Evolutionary conservation across 306 rosid genomes (phyloP).

Genomic region (Hippophae rhamnoides): DNA sequence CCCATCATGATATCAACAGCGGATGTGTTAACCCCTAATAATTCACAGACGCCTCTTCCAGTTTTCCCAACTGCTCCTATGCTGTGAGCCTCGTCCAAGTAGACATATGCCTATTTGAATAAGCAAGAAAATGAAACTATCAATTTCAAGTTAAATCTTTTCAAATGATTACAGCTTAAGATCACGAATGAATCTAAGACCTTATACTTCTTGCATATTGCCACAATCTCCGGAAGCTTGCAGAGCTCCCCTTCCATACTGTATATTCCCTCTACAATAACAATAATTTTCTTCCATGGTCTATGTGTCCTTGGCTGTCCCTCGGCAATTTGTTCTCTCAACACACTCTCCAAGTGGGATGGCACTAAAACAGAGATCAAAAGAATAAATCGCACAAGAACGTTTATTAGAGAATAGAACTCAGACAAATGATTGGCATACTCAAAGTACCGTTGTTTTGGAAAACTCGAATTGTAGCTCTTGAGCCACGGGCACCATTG

Average conservation of each 20-base stretch:
- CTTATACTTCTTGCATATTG: constrained; percentile 81
- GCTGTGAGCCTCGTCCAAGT: constrained; percentile 89
- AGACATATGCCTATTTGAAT: constrained; percentile 45
- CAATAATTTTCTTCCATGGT: constrained; percentile 91
- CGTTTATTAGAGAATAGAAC: background rate
- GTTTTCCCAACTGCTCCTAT: constrained; percentile 86
- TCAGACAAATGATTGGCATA: background rate
- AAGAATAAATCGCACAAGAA: constrained; percentile 1
- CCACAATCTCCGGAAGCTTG: constrained; percentile 84
- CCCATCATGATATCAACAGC: constrained; percentile 95
- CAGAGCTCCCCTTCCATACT: constrained; percentile 98
- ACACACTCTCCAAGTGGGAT: constrained; percentile 69
- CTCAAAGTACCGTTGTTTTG: constrained; percentile 55
- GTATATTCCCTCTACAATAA: constrained; percentile 87
- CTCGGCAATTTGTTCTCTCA: constrained; percentile 86
- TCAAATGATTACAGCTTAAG: background rate
- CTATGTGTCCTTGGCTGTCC: constrained; percentile 92
- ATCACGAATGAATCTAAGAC: constrained; percentile 18
- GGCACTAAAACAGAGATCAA: constrained; percentile 42
- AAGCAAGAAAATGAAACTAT: background rate
- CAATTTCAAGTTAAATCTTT: background rate
- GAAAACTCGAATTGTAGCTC: constrained; percentile 84
- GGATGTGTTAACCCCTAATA: constrained; percentile 75
- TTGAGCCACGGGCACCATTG: constrained; percentile 91
- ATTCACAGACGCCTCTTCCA: constrained; percentile 69